These are phyloP conservation scores for Arachis monticola DNA, from an alignment of 331 rosid species.

Conservation along the genomic window DNA sequence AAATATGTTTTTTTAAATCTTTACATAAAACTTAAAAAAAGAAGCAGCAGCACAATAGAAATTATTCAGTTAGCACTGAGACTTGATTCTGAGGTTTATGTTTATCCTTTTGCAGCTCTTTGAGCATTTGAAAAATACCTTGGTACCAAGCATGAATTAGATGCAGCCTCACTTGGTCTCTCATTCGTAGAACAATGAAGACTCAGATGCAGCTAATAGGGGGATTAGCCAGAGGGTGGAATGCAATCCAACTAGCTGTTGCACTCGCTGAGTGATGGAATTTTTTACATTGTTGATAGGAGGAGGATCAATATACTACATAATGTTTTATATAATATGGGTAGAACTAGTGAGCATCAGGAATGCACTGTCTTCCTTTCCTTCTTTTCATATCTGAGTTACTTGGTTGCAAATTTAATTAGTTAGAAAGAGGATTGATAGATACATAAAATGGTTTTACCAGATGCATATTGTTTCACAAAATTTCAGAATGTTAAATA, in stretches of 20 bases:
- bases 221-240: constrained; percentile 69
- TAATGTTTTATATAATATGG: constrained; percentile 77
- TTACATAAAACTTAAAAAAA: too few relatives aligned
- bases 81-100: too few relatives aligned
- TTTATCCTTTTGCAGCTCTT: constrained; percentile 58
- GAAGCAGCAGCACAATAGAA: too few relatives aligned
- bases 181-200: constrained; percentile 73
- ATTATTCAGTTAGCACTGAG: too few relatives aligned
- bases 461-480: background rate
- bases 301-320: constrained; percentile 83
- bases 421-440: constrained; percentile 1
- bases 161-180: constrained; percentile 86
- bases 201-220: constrained; percentile 53
- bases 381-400: background rate
- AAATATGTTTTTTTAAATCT: too few relatives aligned
- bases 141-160: constrained; percentile 77
- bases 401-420: constrained; percentile 13
- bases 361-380: too few relatives aligned
- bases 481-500: constrained; percentile 4
- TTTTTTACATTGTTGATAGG: constrained; percentile 83
- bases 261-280: constrained; percentile 85
- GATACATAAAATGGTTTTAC: constrained; percentile 24
- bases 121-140: constrained; percentile 79
- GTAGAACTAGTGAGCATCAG: constrained; percentile 48
- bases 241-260: constrained; percentile 85